Conservation (phyloP, 225 moss, liverwort and hornwort species). For the Antitrichia curtipendula region DNA sequence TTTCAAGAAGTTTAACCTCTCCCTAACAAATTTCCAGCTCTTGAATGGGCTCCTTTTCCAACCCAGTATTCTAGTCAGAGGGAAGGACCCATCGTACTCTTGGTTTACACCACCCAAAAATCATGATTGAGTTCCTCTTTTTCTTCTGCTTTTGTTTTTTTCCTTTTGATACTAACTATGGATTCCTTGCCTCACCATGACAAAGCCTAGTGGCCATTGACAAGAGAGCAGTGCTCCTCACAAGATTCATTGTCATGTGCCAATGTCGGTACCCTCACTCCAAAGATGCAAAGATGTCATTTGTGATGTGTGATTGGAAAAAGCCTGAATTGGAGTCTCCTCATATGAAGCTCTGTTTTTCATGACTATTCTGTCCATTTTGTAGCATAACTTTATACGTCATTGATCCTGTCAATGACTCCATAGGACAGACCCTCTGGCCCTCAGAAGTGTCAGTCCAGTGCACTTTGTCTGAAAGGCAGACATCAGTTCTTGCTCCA, state of each 20-base stretch:
- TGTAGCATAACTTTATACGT: neutral
- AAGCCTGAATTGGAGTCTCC: neutral
- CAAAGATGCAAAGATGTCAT: too few relatives aligned
- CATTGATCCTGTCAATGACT: neutral
- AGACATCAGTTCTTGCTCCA: too few relatives aligned
- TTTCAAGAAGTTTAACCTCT: neutral
- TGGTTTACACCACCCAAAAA: too few relatives aligned
- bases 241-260: neutral
- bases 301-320: neutral
- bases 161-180: too few relatives aligned
- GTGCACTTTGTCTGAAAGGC: neutral
- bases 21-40: neutral
- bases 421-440: neutral
- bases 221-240: neutral
- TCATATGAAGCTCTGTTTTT: neutral
- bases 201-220: neutral
- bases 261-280: neutral
- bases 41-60: neutral
- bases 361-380: neutral
- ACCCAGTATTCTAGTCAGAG: too few relatives aligned
- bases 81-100: neutral
- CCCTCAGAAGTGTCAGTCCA: neutral
- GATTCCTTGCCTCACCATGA: neutral
- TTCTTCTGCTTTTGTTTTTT: rapidly evolving
- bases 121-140: too few relatives aligned